Evolutionary conservation across 768 basidiomycete species (phyloP).

Genomic region (Xerocomus potaroensis): DNA sequence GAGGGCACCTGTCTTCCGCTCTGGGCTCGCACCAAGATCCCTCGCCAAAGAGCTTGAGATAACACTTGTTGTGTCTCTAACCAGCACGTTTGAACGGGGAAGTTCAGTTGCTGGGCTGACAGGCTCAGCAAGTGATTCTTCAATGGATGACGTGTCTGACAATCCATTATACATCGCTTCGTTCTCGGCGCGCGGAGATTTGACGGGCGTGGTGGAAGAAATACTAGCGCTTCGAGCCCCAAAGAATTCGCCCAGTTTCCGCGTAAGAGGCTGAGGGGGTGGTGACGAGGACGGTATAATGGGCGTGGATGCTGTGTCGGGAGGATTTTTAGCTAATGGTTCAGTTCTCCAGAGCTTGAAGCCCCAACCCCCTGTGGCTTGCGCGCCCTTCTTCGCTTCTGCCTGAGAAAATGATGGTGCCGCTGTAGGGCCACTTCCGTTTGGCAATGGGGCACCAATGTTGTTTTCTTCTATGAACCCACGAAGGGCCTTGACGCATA

Average conservation of each 20-base stretch:
- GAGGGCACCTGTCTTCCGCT: conserved; percentile 20
- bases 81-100: conserved; percentile 23
- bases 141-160: conserved; percentile 35
- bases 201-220: conserved; percentile 39
- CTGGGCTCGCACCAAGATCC: conserved; percentile 28
- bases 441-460: conserved; percentile 39
- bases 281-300: conserved; percentile 21
- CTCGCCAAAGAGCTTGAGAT: conserved; percentile 23
- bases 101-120: conserved; percentile 30
- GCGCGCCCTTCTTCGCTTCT: conserved; percentile 31
- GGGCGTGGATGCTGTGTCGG: conserved; percentile 28
- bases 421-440: conserved; percentile 12
- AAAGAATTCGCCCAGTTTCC: conserved; percentile 72
- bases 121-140: conserved; percentile 34
- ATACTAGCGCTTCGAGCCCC: conserved; percentile 47
- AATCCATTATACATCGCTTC: conserved; percentile 25
- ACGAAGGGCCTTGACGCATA: conserved; percentile 75
- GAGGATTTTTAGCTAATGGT: conserved; percentile 25
- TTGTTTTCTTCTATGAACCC: conserved; percentile 78
- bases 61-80: conserved; percentile 29
- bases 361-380: conserved; percentile 49
- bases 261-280: conserved; percentile 46
- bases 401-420: conserved; percentile 19
- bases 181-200: conserved; percentile 22
- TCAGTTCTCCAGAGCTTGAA: conserved; percentile 67